Evolutionary conservation across 2,329 filamentous ascomycete species (phyloP).

Genomic region (Elsinoe necatrix): DNA sequence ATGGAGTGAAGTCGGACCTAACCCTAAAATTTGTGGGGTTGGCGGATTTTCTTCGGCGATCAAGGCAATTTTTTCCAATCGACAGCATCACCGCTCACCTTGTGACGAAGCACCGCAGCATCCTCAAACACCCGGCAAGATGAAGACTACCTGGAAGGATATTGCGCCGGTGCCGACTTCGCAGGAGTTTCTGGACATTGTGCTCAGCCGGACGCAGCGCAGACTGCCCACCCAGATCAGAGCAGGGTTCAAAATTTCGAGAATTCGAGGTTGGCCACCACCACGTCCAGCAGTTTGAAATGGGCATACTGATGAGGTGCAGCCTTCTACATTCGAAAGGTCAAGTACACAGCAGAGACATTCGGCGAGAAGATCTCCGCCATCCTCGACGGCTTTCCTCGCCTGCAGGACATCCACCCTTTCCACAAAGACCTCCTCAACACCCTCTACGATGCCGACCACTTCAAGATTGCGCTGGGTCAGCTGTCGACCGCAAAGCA

Average conservation of each 20-base stretch:
- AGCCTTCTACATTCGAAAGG: conserved; percentile 94
- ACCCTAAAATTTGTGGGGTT: not conserved
- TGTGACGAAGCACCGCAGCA: not conserved
- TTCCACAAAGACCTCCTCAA: conserved; percentile 91
- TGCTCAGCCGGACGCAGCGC: conserved; percentile 85
- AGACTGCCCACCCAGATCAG: conserved; percentile 92
- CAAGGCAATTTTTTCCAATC: not conserved
- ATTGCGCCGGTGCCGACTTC: conserved; percentile 57
- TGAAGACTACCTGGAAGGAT: conserved; percentile 55
- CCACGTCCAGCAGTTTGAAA: too few relatives aligned
- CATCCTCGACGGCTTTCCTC: conserved; percentile 88
- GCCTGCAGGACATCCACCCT: conserved; percentile 87
- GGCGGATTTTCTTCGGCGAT: not conserved
- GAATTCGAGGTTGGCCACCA: conserved; percentile 57
- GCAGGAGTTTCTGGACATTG: conserved; percentile 96
- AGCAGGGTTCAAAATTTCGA: conserved; percentile 88
- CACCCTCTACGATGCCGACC: conserved; percentile 96
- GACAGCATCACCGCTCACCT: not conserved
- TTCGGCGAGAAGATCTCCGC: conserved; percentile 87
- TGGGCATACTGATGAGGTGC: conserved; percentile 17
- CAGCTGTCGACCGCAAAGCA: conserved; percentile 95
- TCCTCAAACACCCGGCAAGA: conserved; percentile 26
- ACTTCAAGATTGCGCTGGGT: conserved; percentile 92
- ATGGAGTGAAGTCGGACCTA: not conserved
- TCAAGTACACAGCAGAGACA: conserved; percentile 96